phyloP scores from a whole-genome alignment of 2,329 filamentous ascomycete genomes.

The Lachnellula arida region DNA sequence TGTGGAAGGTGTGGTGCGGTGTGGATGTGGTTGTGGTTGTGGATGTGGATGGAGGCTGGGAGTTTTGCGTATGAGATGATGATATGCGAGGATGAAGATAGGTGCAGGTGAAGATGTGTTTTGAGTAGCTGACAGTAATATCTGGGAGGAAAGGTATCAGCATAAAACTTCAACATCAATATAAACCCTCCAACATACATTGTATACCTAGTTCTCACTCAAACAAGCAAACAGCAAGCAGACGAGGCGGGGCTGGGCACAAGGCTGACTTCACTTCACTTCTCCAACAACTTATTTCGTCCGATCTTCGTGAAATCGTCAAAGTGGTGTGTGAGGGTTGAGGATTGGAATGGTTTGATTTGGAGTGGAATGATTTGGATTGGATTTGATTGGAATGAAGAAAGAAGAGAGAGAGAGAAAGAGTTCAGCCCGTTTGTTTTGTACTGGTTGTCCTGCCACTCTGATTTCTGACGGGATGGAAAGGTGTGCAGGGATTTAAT shows the following conservation, averaged over 20 bases:
- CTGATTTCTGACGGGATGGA: background rate
- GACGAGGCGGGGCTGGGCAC: too few species aligned
- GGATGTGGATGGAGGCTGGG: background rate
- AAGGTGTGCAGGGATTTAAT: background rate
- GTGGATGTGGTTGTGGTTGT: background rate
- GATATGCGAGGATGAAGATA: background rate
- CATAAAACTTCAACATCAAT: too few species aligned
- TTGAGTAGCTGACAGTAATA: too few species aligned
- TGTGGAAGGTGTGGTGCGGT: slow-evolving; percentile 1
- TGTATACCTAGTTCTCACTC: too few species aligned
- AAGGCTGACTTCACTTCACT: too few species aligned
- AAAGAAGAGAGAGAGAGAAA: background rate
- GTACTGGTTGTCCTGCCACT: background rate
- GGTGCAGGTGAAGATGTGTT: background rate
- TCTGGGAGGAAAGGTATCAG: too few species aligned
- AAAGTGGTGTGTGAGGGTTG: background rate
- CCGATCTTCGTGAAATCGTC: background rate
- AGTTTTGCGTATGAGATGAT: background rate
- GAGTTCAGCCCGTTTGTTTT: background rate
- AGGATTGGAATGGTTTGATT: background rate
- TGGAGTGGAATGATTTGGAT: too few species aligned
- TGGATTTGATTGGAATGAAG: background rate
- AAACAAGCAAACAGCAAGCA: too few species aligned
- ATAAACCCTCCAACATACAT: too few species aligned
- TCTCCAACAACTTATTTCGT: background rate